Percentiles rank a stretch among this genome's conserved stretches.
These are phyloP conservation scores for Nemania sp. DNA, from an alignment of 2,329 filamentous ascomycete genomes.

Conservation along the genomic window DNA sequence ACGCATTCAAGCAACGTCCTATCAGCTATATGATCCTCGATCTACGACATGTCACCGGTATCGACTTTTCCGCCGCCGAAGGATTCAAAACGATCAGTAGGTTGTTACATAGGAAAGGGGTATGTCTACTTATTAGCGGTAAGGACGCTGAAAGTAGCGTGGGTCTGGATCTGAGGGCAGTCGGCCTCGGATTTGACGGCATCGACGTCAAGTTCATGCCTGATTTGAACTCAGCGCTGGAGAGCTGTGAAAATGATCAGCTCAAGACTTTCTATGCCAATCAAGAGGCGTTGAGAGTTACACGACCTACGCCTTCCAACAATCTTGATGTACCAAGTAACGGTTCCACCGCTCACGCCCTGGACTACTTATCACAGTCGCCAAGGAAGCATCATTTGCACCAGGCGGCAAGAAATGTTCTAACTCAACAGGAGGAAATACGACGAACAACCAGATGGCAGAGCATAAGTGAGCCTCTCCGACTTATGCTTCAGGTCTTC, in stretches of 20 bases:
- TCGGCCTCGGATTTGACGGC: constrained; percentile 76
- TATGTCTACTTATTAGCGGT: constrained; percentile 82
- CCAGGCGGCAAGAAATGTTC: constrained; percentile 74
- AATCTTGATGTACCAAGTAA: constrained; percentile 55
- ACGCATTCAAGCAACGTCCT: constrained; percentile 74
- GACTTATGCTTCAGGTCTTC: constrained; percentile 94
- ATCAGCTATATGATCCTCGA: constrained; percentile 92
- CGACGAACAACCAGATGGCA: constrained; percentile 72
- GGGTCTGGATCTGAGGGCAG: constrained; percentile 77
- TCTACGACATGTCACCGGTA: constrained; percentile 83
- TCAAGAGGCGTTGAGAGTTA: constrained; percentile 63
- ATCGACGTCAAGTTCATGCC: constrained; percentile 81
- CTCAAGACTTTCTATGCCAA: constrained; percentile 78
- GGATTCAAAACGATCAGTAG: constrained; percentile 92
- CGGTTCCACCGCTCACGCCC: constrained; percentile 36
- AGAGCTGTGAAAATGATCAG: constrained; percentile 93
- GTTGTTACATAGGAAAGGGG: constrained; percentile 74
- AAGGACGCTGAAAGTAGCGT: constrained; percentile 76
- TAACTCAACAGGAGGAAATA: constrained; percentile 69
- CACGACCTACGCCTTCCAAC: constrained; percentile 48
- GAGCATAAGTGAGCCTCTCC: constrained; percentile 85
- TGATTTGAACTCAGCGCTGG: constrained; percentile 88
- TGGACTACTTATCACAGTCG: constrained; percentile 67
- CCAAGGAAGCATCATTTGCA: constrained; percentile 79
- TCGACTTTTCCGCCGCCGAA: constrained; percentile 96